Conservation (phyloP, 2,329 filamentous ascomycete genomes). For the Lecanoromycetidae sp. region DNA sequence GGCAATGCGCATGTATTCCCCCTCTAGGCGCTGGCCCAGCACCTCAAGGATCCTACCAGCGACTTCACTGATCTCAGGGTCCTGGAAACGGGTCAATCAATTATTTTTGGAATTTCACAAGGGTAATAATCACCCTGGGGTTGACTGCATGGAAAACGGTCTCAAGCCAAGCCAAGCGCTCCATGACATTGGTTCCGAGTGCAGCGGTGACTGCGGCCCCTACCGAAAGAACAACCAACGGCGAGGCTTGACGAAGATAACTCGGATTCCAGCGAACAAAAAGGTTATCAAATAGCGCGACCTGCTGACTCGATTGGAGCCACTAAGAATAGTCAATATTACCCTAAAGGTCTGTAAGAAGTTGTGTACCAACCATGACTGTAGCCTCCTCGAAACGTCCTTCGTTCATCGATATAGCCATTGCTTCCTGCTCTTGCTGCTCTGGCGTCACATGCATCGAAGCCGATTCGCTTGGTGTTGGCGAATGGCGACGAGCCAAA, state of each 20-base stretch:
- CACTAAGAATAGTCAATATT: conserved; percentile 32
- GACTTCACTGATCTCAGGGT: conserved; percentile 44
- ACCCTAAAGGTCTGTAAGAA: conserved; percentile 1
- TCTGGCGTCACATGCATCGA: conserved; percentile 23
- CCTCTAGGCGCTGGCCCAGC: conserved; percentile 44
- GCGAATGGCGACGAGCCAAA: conserved; percentile 9
- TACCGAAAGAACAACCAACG: conserved; percentile 48
- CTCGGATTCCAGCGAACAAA: conserved; percentile 46
- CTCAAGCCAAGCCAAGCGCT: conserved; percentile 49
- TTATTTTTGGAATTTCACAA: no score
- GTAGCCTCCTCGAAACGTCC: conserved; percentile 34
- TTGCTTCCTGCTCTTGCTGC: conserved; percentile 32
- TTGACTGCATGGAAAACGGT: conserved; percentile 44
- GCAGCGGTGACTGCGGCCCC: conserved; percentile 49
- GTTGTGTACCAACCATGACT: conserved; percentile 28
- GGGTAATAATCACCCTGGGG: conserved; percentile 40
- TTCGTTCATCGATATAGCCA: conserved; percentile 29
- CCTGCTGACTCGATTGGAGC: conserved; percentile 49
- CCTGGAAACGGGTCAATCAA: conserved; percentile 27
- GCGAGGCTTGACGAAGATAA: conserved; percentile 44
- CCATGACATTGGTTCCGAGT: conserved; percentile 39
- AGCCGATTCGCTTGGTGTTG: conserved; percentile 18
- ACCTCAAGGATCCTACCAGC: conserved; percentile 49
- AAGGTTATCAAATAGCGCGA: conserved; percentile 49
- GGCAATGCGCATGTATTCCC: conserved; percentile 44